Evolutionary conservation across 2,329 filamentous ascomycete genomes (phyloP), one percentile per base, ranked within the genome.

Genomic region (Phialemonium atrogriseum): DNA sequence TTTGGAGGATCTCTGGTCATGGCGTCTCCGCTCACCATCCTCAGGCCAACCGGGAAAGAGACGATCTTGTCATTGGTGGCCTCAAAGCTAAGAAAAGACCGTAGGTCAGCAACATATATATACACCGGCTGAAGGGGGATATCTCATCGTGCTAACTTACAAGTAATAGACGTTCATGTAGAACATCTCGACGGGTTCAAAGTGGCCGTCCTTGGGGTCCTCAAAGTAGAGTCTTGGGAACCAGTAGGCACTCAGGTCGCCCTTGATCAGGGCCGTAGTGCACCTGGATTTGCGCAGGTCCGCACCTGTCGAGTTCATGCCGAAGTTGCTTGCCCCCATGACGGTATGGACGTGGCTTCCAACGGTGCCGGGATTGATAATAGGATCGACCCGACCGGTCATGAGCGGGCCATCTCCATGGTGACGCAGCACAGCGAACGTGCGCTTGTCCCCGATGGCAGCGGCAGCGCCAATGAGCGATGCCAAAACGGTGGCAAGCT

Each of bases 161-260:
- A 81, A 78, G 60, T 89, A 88, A 64, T 91, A 91, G 39, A 73
- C 72, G 48, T 79, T 78, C 71, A 80, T 77, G 51, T 84, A 84
- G 47, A 80, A 77, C 39, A 83, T 59, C 26, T 76, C 66, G 12
- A 87, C 82, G 21, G 69, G 66, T 53, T 78, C 72, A 43, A 84
- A 74, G 31, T 66, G 68, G 29, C 71, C 72, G 41, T 77, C 73
- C 43, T 69, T 59, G 46, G 74, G 67, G 41, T 81, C 70, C 43
- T 67, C 60, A 56, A 80, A 86, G 58, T 78, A 87, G 3, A 88
- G 59, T 17, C 66, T 64, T 2, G 84, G 82, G 34, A 78, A 76
- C 84, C 84, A 88, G 64, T 89, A 88, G 55, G 80, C 80, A 44
- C 73, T 81, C 50, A 75, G 66, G 57, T 87, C 82, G 33, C 72